phyloP scores from a whole-genome alignment of 345 rosid species.

The Melaleuca alternifolia region DNA sequence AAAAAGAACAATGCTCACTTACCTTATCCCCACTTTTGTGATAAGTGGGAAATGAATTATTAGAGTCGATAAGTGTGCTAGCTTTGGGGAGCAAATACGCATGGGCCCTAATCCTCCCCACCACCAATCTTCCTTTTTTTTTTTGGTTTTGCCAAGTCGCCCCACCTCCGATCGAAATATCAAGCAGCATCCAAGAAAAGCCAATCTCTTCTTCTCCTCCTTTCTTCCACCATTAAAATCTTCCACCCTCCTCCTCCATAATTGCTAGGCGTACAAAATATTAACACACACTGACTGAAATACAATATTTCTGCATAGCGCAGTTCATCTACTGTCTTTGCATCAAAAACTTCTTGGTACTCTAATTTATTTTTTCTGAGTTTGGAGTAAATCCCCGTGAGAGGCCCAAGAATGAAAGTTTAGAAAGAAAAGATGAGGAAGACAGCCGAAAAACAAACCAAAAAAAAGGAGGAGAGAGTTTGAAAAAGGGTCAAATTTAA shows the following conservation, averaged over 20 bases:
- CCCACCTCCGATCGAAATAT: not conserved
- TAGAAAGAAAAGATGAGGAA: not conserved
- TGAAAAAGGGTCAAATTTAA: not conserved
- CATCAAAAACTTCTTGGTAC: not conserved
- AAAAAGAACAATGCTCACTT: not conserved
- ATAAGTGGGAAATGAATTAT: conserved; percentile 24
- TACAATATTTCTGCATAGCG: not conserved
- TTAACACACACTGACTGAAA: not conserved
- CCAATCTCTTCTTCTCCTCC: not conserved
- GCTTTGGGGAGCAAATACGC: conserved; percentile 54
- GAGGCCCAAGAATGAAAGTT: not conserved
- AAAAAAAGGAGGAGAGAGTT: not conserved
- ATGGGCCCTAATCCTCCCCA: conserved; percentile 28
- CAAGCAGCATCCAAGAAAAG: not conserved
- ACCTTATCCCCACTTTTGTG: not conserved
- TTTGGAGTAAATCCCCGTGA: not conserved
- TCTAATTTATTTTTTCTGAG: not conserved
- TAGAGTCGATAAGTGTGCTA: conserved; percentile 32
- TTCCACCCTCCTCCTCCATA: not conserved
- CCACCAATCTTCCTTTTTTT: conserved; percentile 3
- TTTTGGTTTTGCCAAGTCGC: not conserved
- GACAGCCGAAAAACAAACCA: not conserved
- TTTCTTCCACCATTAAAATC: not conserved
- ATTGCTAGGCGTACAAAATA: not conserved
- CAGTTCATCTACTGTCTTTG: not conserved